Base-by-base conservation (phyloP, 768 basidiomycete genomes). In the Coprinopsis strossmayeri region DNA sequence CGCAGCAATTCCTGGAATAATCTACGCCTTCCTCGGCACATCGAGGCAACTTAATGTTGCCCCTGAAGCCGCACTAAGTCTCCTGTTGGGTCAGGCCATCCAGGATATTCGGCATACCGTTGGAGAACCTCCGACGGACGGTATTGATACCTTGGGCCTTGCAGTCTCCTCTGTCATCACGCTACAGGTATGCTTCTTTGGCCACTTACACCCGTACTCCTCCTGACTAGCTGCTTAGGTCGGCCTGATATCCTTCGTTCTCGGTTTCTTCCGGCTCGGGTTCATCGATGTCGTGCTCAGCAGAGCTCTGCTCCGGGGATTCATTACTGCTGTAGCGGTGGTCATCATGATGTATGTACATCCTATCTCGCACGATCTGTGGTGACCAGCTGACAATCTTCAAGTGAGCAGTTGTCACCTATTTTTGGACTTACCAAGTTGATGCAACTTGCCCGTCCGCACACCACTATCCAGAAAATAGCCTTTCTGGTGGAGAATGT, bases 211-310 rank as follows among this genome's bases (percentile, higher is more conserved):
- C n/a, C n/a, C 18, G 2, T 26, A 27, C 18, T 23, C 26, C 30
- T 34, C 25, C 34, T 28, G 26, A 34, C 30, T 42, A 27, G 42
- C 39, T 32, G 25, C n/a, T 3, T 53, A 90, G 87, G 87, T 84
- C 55, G 92, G 92, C 32, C 56, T 94, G 26, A 85, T 96, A 54
- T 84, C 91, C 1, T 91, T 90, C 51, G 62, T 87, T 21, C 74
- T 96, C 25, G 94, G 94, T 2, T 78, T 95, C 57, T 84, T 94
- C 61, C 77, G 91, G 21, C 72, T 97, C 9, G 92, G 93, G 1
- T 95, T 95, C 65, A 80, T 95, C 46, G 94, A 97, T 61, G 93
- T 95, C 11, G 87, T 95, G 3, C 76, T 97, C 24, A 91, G 89
- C 57, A 82, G 91, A 45, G 90, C 92, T 2, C 73, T 95, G 12